These are phyloP conservation scores for Colletotrichum sansevieriae DNA, from an alignment of 2,329 filamentous ascomycete species.

Conservation along the genomic window DNA sequence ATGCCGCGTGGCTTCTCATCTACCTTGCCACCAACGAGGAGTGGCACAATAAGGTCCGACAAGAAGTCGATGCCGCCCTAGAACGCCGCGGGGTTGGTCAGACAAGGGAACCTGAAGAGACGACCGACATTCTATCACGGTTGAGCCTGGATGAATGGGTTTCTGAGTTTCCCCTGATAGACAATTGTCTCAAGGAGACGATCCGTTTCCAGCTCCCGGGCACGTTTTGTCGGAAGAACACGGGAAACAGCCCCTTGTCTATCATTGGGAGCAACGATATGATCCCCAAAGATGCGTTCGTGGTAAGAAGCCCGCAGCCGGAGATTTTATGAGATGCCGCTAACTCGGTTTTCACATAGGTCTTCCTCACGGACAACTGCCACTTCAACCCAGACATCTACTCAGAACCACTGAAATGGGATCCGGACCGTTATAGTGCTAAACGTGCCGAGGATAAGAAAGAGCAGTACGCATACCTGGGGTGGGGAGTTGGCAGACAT, in stretches of 20 bases:
- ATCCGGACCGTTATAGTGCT: not conserved
- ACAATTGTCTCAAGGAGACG: not conserved
- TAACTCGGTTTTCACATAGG: not conserved
- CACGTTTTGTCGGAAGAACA: not conserved
- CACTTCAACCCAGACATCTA: not conserved
- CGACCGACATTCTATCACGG: not conserved
- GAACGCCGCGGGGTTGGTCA: not conserved
- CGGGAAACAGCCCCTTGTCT: not conserved
- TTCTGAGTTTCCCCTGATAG: not conserved
- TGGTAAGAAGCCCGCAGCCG: not conserved
- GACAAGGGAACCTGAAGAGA: not conserved
- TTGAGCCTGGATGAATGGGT: not conserved
- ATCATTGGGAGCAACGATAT: not conserved
- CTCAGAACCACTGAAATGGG: not conserved
- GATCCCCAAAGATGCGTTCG: not conserved
- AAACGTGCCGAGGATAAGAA: not conserved
- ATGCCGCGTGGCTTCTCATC: conserved; percentile 64
- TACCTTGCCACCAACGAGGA: conserved; percentile 60
- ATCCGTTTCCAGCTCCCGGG: not conserved
- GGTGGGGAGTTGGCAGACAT: not conserved
- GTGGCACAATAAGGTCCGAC: conserved; percentile 59
- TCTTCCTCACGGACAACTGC: not conserved
- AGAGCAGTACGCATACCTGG: not conserved
- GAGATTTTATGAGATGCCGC: not conserved
- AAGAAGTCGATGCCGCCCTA: conserved; percentile 54